These are phyloP conservation scores for Crucibulum parvulum DNA, from an alignment of 1,284 basidiomycete species.

Conservation along the genomic window DNA sequence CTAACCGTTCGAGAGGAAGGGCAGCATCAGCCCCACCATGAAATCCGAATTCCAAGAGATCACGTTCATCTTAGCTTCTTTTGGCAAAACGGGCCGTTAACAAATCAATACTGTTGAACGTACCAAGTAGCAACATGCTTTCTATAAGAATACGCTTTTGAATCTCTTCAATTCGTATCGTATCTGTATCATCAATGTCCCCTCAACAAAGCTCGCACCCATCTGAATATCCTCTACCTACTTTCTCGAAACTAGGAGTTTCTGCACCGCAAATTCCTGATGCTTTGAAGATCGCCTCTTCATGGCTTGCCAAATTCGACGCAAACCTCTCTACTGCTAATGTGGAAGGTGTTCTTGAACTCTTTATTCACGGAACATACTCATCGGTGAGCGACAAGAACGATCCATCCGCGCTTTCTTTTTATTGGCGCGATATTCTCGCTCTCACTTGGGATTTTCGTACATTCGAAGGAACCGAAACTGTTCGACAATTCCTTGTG, in stretches of 20 bases:
- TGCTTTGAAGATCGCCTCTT: not conserved
- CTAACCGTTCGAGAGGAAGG: no score
- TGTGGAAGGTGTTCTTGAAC: not conserved
- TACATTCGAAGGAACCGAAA: conserved; percentile 54
- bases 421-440: conserved; percentile 64
- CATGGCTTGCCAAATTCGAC: conserved; percentile 5
- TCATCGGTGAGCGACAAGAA: not conserved
- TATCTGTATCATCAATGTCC: no score
- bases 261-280: conserved; percentile 10
- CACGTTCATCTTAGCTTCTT: no score
- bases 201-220: conserved; percentile 2
- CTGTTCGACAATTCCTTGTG: conserved; percentile 49
- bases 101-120: no score
- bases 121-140: no score
- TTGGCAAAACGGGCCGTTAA: no score
- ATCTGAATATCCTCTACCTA: conserved; percentile 22
- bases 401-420: conserved; percentile 11
- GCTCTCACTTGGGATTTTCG: conserved; percentile 70
- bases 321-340: not conserved
- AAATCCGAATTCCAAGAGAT: no score
- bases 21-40: no score
- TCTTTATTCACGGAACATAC: not conserved
- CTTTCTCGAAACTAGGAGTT: conserved; percentile 22
- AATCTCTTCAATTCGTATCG: no score
- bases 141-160: no score